Evolutionary conservation across 441 rosid genomes (phyloP).

Genomic region (Breynia disticha): DNA sequence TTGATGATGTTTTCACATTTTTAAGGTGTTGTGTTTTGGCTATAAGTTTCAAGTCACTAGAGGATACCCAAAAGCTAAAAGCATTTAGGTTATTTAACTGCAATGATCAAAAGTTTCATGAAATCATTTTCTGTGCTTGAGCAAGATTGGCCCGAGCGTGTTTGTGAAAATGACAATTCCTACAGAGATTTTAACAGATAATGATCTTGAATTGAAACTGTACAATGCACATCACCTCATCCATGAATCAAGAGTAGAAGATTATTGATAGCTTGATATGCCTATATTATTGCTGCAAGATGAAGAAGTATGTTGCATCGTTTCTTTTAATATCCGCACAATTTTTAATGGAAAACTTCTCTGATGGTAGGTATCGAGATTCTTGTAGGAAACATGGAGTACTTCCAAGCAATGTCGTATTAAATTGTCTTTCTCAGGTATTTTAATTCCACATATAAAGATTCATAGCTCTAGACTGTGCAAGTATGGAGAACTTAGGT

Average conservation of each 20-base stretch:
- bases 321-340: background rate
- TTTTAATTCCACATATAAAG: background rate
- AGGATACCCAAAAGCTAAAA: slow-evolving; percentile 5
- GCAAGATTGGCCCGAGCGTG: background rate
- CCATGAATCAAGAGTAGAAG: slow-evolving; percentile 3
- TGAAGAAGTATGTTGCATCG: background rate
- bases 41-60: background rate
- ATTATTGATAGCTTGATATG: slow-evolving; percentile 2
- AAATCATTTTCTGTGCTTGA: background rate
- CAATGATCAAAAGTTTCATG: background rate
- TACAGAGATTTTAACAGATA: background rate
- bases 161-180: background rate
- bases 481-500: background rate
- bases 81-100: background rate
- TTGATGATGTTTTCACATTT: too few species aligned
- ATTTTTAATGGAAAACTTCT: background rate
- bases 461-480: background rate
- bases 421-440: slow-evolving; percentile 42
- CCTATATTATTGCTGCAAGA: background rate
- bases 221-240: background rate
- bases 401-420: slow-evolving; percentile 25
- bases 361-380: slow-evolving; percentile 30
- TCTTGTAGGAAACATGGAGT: slow-evolving; percentile 32
- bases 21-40: background rate
- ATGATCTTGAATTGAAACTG: background rate